These are phyloP conservation scores for Arthroderma uncinatum DNA, from an alignment of 2,329 filamentous ascomycete genomes.

Conservation along the genomic window DNA sequence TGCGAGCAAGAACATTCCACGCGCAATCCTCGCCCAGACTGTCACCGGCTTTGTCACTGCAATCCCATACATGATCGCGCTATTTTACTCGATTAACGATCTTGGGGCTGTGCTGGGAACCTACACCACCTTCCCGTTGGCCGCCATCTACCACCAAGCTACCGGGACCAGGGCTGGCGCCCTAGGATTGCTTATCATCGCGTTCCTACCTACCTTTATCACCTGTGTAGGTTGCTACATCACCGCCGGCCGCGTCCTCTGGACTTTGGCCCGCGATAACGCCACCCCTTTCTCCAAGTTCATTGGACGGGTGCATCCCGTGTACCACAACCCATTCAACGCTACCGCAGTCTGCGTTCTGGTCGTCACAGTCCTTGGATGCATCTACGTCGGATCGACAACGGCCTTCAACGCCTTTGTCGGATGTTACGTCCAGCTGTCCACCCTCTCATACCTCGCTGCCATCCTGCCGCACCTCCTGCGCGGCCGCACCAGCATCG, in stretches of 20 bases:
- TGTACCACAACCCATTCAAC: constrained; percentile 48
- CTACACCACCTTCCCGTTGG: constrained; percentile 36
- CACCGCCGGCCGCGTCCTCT: constrained; percentile 51
- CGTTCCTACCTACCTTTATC: constrained; percentile 45
- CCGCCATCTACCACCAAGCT: constrained; percentile 40
- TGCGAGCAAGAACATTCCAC: constrained; percentile 38
- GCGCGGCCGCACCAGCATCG: constrained; percentile 42
- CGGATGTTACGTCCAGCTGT: constrained; percentile 48
- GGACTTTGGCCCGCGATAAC: constrained; percentile 45
- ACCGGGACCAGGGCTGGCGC: constrained; percentile 41
- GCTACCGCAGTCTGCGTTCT: constrained; percentile 46
- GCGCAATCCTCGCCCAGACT: constrained; percentile 41
- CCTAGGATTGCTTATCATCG: constrained; percentile 48
- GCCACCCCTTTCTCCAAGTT: constrained; percentile 42
- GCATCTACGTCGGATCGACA: constrained; percentile 45
- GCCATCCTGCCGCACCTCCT: constrained; percentile 44
- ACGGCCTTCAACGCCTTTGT: constrained; percentile 49
- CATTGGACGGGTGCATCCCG: constrained; percentile 43
- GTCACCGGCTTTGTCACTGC: constrained; percentile 38
- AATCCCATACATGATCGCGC: constrained; percentile 39
- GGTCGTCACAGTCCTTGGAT: constrained; percentile 44
- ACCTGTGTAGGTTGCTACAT: constrained; percentile 47
- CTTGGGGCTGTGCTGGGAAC: constrained; percentile 31
- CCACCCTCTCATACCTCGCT: constrained; percentile 44
- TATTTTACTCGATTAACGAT: constrained; percentile 43